phyloP scores from a whole-genome alignment of 768 basidiomycete genomes.

The Pulveroboletus sp. region DNA sequence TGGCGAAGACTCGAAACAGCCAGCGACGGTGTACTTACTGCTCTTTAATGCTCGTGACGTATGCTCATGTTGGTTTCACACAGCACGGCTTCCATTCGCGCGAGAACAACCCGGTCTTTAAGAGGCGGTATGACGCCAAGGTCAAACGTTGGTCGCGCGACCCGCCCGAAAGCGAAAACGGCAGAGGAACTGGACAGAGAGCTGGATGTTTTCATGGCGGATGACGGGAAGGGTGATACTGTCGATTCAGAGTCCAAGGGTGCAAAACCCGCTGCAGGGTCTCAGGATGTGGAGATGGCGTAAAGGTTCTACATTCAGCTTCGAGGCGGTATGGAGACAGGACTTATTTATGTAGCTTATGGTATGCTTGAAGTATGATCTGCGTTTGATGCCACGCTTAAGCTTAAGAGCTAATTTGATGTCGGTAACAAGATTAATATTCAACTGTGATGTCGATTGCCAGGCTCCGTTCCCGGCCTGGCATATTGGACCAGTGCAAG shows the following conservation, averaged over 20 bases:
- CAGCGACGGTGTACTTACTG: slow-evolving; percentile 7
- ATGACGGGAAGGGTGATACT: slow-evolving; percentile 33
- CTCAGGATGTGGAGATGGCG: slow-evolving; percentile 54
- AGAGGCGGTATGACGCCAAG: slow-evolving; percentile 10
- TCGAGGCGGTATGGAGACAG: neutral
- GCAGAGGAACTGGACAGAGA: slow-evolving; percentile 85
- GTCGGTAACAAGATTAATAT: neutral
- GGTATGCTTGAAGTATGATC: neutral
- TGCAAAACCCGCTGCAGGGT: slow-evolving; percentile 5
- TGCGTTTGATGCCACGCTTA: neutral
- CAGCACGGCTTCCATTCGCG: slow-evolving; percentile 43
- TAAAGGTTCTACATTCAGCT: slow-evolving; percentile 10
- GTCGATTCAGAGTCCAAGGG: slow-evolving; percentile 16
- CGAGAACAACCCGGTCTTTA: slow-evolving; percentile 24
- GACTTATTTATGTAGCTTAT: slow-evolving; percentile 21
- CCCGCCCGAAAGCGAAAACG: slow-evolving; percentile 57
- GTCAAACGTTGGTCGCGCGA: slow-evolving; percentile 29
- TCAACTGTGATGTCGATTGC: neutral
- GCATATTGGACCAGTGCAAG: neutral
- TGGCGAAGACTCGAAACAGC: slow-evolving; percentile 32
- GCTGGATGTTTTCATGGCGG: slow-evolving; percentile 81
- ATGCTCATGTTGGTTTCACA: neutral
- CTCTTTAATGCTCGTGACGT: neutral
- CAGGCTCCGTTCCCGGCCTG: neutral
- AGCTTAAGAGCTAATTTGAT: neutral